Base-by-base conservation (phyloP, 148 eudicot genomes). In the Rhododendron ovatum region DNA sequence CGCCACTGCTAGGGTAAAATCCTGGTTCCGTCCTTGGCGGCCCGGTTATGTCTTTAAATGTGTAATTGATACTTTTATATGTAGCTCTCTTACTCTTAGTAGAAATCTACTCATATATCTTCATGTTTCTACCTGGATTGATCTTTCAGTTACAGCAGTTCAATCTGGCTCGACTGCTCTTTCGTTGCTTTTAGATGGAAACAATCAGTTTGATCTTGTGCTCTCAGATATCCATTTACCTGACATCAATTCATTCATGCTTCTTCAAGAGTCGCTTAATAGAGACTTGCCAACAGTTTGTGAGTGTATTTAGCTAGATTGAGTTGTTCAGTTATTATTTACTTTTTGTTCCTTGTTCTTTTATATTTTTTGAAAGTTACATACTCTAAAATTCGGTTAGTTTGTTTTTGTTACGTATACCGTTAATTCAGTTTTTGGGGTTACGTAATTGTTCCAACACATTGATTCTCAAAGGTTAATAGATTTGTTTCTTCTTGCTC, bases 231-330 rank as follows among this genome's bases (percentile, higher is more conserved):
- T 78, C 13, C 33, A 6, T 78, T 47, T 78, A n/a, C 33, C 82
- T 13, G 82, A 78, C 35, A 47, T 26, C 50, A 48, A 78, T 47
- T 28, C 55, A 12, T 78, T 78, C 18, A n/a, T 69, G 59, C 53
- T 83, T 67, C 85, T 83, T 55, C 39, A 83, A 5, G 59, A 83
- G 78, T 51, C 85, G 2, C 35, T 45, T n/a, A 67, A 8, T 1
- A 26, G 53, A 67, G 57, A 45, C 1, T 65, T 83, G 12, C 85
- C 78, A 69, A 83, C 85, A 67, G 41, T 83, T 69, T 47, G 85
- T 83, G 35, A 83, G 85, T 83, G 4, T 45, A 45, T 2, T 75
- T 35, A 13, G 28, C 22, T 78, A 12, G 37, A 78, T 78, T 45
- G 35, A n/a, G 82, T 47, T 47, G 13, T 43, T 77, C 15, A 43